Evolutionary conservation across 148 eudicot genomes (phyloP).

Genomic region (Limonium bicolor): DNA sequence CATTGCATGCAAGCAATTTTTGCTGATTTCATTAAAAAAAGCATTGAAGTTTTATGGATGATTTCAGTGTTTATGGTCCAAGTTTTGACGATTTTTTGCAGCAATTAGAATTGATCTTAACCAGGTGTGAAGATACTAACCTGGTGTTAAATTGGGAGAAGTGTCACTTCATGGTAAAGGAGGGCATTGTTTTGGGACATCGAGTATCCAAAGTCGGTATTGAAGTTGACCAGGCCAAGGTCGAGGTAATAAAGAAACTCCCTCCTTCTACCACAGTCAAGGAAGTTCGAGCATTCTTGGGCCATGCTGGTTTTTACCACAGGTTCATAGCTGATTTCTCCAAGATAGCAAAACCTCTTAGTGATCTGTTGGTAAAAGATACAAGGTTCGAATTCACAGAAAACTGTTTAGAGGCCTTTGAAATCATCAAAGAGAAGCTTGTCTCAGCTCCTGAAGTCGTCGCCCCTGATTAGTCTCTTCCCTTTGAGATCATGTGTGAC

Average conservation of each 20-base stretch:
- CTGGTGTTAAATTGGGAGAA: neutral
- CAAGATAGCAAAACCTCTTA: neutral
- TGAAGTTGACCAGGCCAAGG: too few relatives aligned
- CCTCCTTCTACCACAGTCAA: neutral
- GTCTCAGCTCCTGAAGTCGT: neutral
- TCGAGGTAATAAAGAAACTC: neutral
- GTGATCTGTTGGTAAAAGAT: neutral
- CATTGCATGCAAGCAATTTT: neutral
- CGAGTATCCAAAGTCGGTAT: neutral
- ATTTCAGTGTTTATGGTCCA: neutral
- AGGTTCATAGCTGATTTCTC: neutral
- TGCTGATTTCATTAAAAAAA: too few relatives aligned
- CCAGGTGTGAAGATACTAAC: too few relatives aligned
- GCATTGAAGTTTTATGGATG: neutral
- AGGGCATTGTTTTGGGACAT: neutral
- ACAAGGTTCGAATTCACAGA: neutral
- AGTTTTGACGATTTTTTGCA: neutral
- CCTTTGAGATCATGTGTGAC: conserved; percentile 1
- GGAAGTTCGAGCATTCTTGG: neutral
- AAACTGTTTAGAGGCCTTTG: neutral
- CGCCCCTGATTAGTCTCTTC: neutral
- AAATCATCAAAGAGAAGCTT: neutral
- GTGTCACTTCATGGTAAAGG: neutral
- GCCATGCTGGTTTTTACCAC: neutral
- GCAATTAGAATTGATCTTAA: too few relatives aligned